Base-by-base conservation (phyloP, 2,329 filamentous ascomycete species). In the Cercospora sp. region DNA sequence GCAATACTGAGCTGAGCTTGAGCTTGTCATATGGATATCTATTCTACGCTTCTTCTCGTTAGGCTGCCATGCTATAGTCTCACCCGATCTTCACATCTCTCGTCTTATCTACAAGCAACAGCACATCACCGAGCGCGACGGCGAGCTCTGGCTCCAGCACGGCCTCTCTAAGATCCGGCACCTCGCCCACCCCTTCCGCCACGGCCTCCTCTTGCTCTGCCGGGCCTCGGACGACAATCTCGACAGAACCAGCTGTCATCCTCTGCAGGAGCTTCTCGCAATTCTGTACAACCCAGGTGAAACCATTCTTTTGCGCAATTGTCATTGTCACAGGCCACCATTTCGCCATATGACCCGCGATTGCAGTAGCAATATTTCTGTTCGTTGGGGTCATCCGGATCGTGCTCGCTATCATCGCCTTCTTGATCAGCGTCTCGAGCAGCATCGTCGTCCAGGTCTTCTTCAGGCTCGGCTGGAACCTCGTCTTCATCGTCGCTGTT, bases 301-400 rank as follows among this genome's bases (percentile, higher is more conserved):
- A 90, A 90, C 88, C 88, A 90, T 76, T 90, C 87, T 70, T 86
- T 85, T 12, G 85, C 83, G 78, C 88, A 90, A 66, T 83, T 81
- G 42, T 88, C 86, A 75, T 90, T 89, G 76, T 90, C 88, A 74
- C 88, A 90, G 12, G 87, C 88, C 48, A 90, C 86, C 88, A 90
- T 90, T 74, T 89, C 86, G 18, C 88, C 88, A 74, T 89, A 89
- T 70, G 84, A 87, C 42, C 89, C 87, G 70, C 86, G 86, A 60
- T 87, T 87, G 75, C 88, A 90, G 71, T 87, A 88, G 78, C 88
- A 90, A 75, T 90, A 90, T 48, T 87, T 85, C 69, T 86, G 86
- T 69, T 87, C 86, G 75, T 88, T 70, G 0, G 76, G 85, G 72
- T 86, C 85, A 55, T 84, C 85, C 5, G 75, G 76, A 62, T 79